A percentile compares a stretch with the other conserved stretches of the same genome.
Evolutionary conservation across 2,329 filamentous ascomycete species (phyloP).

Genomic region (Dactylellina sp.): DNA sequence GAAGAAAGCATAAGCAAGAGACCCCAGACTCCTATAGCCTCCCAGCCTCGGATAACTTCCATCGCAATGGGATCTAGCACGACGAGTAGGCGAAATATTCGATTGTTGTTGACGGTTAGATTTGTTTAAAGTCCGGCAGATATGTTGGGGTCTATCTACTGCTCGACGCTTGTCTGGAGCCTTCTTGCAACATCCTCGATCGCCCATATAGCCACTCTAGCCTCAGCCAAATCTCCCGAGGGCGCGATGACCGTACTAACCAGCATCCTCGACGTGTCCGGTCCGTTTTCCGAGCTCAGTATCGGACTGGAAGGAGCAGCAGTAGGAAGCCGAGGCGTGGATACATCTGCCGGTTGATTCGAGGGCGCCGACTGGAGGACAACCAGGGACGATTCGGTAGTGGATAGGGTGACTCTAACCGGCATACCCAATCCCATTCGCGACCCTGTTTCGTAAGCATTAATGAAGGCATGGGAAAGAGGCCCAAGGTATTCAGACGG

Average conservation of each 20-base stretch:
- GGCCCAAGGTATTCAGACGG: slow-evolving; percentile 50
- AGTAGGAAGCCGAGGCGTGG: neutral
- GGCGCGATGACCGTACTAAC: slow-evolving; percentile 60
- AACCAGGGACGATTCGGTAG: slow-evolving; percentile 57
- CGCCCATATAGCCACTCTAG: slow-evolving; percentile 60
- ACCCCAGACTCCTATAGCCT: no score
- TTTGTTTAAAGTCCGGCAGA: no score
- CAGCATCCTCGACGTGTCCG: slow-evolving; percentile 58
- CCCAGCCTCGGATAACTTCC: no score
- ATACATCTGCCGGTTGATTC: slow-evolving; percentile 7
- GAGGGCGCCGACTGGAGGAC: slow-evolving; percentile 59
- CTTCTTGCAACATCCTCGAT: slow-evolving; percentile 59
- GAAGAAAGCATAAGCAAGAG: no score
- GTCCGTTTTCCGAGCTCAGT: slow-evolving; percentile 22
- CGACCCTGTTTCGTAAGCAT: slow-evolving; percentile 60
- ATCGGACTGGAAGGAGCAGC: slow-evolving; percentile 24
- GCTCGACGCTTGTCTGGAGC: slow-evolving; percentile 47
- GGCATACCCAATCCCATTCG: slow-evolving; percentile 60
- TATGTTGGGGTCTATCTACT: no score
- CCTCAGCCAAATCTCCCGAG: slow-evolving; percentile 59
- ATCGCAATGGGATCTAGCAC: no score
- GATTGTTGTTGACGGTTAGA: no score
- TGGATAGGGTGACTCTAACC: slow-evolving; percentile 59
- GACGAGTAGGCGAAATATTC: no score
- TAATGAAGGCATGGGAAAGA: slow-evolving; percentile 59